Evolutionary conservation across 2,329 filamentous ascomycete species (phyloP).

Genomic region (Cucurbitaria berberidis): DNA sequence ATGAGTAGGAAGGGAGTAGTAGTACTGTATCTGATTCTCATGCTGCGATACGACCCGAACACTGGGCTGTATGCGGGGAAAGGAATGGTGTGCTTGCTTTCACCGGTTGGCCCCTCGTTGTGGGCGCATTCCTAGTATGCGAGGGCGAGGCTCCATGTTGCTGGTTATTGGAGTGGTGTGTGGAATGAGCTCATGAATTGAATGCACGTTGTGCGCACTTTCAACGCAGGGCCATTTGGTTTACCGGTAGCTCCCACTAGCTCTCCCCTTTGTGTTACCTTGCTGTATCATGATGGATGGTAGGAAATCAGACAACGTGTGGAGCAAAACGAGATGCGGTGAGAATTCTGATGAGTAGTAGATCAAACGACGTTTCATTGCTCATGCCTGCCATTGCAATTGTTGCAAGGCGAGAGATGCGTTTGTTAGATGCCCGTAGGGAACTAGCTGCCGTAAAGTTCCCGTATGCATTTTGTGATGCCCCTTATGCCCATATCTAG

Average conservation of each 20-base stretch:
- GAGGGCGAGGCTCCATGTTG: not conserved
- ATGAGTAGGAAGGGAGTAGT: not conserved
- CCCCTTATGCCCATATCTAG: not conserved
- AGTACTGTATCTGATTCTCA: not conserved
- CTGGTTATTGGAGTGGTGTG: not conserved
- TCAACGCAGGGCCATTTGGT: not conserved
- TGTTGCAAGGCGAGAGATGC: not conserved
- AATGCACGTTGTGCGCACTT: not conserved
- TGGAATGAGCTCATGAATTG: not conserved
- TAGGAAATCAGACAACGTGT: not conserved
- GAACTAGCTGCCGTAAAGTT: conserved; percentile 10
- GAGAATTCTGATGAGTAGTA: not conserved
- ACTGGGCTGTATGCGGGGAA: not conserved
- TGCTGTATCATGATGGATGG: not conserved
- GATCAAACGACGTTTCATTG: not conserved
- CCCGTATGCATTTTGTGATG: conserved; percentile 16
- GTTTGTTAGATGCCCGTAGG: not conserved
- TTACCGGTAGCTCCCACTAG: not conserved
- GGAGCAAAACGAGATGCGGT: not conserved
- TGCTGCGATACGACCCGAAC: not conserved
- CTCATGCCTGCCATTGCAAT: not conserved
- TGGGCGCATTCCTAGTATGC: not conserved
- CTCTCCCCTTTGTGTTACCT: not conserved
- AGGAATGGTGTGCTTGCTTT: not conserved
- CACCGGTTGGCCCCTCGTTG: no score